Percentiles rank a stretch among this genome's conserved stretches.
phyloP scores from a whole-genome alignment of 306 rosid species.

The Potentilla sterilis region DNA sequence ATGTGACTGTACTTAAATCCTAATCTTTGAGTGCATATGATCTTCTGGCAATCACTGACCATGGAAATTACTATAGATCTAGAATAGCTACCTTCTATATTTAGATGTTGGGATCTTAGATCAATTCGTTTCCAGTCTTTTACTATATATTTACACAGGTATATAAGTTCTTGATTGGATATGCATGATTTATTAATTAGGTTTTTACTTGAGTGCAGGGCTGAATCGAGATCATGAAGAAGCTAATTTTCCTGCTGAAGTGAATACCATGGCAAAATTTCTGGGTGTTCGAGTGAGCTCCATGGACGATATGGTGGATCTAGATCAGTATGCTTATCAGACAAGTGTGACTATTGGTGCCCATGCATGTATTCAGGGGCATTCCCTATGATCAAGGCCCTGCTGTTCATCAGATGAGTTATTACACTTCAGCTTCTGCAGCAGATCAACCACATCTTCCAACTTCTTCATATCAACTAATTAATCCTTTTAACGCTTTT shows the following conservation, averaged over 20 bases:
- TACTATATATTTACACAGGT: not conserved
- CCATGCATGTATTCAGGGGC: slow-evolving; percentile 58
- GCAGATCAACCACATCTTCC: slow-evolving; percentile 6
- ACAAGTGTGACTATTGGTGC: slow-evolving; percentile 61
- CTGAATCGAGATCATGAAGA: slow-evolving; percentile 13
- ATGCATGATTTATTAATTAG: not conserved
- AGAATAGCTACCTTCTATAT: not conserved
- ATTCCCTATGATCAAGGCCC: slow-evolving; percentile 71
- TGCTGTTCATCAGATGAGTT: slow-evolving; percentile 12
- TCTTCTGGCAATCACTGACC: not conserved
- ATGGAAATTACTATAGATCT: not conserved
- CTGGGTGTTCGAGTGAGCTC: slow-evolving; percentile 51
- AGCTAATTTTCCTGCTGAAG: slow-evolving; percentile 43
- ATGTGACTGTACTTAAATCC: not conserved
- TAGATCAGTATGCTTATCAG: slow-evolving; percentile 53
- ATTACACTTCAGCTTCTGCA: slow-evolving; percentile 17
- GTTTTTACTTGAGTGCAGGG: slow-evolving; percentile 23
- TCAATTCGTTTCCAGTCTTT: not conserved
- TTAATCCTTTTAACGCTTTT: slow-evolving; percentile 30
- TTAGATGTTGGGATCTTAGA: not conserved
- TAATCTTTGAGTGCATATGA: not conserved
- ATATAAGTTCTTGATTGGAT: not conserved
- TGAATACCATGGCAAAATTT: slow-evolving; percentile 44
- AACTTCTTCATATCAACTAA: slow-evolving; percentile 20
- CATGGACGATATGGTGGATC: slow-evolving; percentile 28